phyloP scores from a whole-genome alignment of 2,329 filamentous ascomycete genomes.

The Nemania abortiva region DNA sequence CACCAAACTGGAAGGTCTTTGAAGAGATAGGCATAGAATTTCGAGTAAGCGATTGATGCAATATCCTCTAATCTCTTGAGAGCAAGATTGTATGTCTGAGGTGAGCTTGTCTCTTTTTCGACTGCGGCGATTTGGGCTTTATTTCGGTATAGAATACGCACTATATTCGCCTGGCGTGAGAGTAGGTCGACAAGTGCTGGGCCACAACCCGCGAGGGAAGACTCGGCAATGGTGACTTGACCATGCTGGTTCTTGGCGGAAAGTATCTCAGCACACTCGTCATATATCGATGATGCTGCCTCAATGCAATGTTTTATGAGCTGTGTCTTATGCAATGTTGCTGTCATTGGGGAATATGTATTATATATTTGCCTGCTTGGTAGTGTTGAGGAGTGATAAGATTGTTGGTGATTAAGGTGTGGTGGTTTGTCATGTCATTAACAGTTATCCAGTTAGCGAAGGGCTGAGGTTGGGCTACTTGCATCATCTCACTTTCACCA shows the following conservation, averaged over 20 bases:
- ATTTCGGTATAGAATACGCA: conserved; percentile 21
- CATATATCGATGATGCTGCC: conserved; percentile 41
- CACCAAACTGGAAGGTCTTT: conserved; percentile 75
- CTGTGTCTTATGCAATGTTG: conserved; percentile 14
- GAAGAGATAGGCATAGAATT: conserved; percentile 78
- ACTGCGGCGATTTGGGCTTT: neutral
- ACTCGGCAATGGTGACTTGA: neutral
- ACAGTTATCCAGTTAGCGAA: neutral
- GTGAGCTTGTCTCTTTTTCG: neutral
- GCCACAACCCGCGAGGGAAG: conserved; percentile 44
- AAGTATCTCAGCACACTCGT: conserved; percentile 43
- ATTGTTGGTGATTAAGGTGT: no score
- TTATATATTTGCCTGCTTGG: neutral
- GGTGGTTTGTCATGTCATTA: neutral
- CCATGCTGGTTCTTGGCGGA: conserved; percentile 19
- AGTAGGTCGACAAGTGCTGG: conserved; percentile 47
- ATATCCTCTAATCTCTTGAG: conserved; percentile 66
- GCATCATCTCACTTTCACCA: conserved; percentile 16
- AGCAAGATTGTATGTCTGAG: conserved; percentile 47
- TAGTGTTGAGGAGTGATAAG: neutral
- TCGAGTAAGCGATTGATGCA: conserved; percentile 69
- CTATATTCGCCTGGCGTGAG: conserved; percentile 43
- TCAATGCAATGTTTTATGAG: conserved; percentile 43
- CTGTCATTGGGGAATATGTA: neutral
- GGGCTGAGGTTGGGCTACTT: conserved; percentile 7